These are phyloP conservation scores for Alternaria viburni DNA, from an alignment of 2,329 filamentous ascomycete species.

Conservation along the genomic window DNA sequence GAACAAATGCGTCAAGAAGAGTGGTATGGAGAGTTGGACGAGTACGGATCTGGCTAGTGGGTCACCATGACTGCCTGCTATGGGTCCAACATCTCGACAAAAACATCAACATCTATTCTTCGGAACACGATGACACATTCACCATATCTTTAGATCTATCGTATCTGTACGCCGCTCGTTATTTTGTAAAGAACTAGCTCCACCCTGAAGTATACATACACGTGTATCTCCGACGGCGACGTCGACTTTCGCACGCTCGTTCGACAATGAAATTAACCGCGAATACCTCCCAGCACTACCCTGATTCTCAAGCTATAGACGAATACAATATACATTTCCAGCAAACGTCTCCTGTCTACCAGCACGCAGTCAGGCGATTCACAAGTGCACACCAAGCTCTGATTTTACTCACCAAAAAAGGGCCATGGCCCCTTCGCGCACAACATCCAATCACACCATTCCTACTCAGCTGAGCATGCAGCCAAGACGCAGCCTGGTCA, in stretches of 20 bases:
- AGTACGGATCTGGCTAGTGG: neutral
- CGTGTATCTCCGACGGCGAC: neutral
- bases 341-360: neutral
- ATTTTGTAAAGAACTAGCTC: neutral
- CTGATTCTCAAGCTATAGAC: neutral
- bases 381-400: neutral
- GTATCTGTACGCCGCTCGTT: neutral
- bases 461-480: neutral
- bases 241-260: neutral
- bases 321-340: neutral
- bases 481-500: neutral
- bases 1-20: neutral
- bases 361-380: fast-evolving
- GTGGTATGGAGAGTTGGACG: neutral
- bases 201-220: neutral
- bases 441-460: neutral
- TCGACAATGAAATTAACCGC: neutral
- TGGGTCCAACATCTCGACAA: neutral
- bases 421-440: neutral
- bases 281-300: neutral
- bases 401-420: neutral
- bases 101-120: neutral
- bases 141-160: fast-evolving
- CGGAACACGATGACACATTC: neutral
- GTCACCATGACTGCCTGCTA: neutral